Evolutionary conservation across 345 rosid species (phyloP), one percentile per base, ranked within the genome.

Genomic region (Carallia brachiata): DNA sequence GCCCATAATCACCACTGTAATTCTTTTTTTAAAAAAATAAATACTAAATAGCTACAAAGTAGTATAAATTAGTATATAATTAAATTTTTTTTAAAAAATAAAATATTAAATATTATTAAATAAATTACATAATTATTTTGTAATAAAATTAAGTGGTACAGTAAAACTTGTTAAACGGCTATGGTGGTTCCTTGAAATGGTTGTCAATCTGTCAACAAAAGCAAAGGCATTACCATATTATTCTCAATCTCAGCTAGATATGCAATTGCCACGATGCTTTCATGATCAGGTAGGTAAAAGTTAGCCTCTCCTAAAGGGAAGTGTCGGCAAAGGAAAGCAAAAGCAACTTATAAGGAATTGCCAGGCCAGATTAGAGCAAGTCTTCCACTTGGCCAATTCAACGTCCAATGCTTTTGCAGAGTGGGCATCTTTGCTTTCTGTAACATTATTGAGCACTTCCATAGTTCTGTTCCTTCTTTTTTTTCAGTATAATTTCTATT

Each of bases 361-460:
- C 57, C 81, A 74, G n/a, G n/a, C 62, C 61, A 66, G 70, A 60
- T 34, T 13, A 30, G 50, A 47, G 67, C 69, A 75, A 36, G 53
- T 48, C 74, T 70, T 23, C 23, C 23, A 64, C 44, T n/a, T 47
- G 68, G 66, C 75, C 63, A 65, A 62, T 73, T 63, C 77, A 68
- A 64, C 63, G 18, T 56, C 75, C 34, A 74, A 32, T 57, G 23
- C 71, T 81, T 72, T 69, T 65, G 39, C 34, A 40, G 32, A 67
- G 79, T 68, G 87, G 79, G 83, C 78, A 81, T 79, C 83, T 77
- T 73, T 70, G 70, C 78, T 77, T 75, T 68, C 75, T 71, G 32
- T 55, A 64, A 44, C 81, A 75, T 74, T 67, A 63, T 77, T 66
- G 40, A 66, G 70, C 75, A 71, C 68, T 50, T 12, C 50, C 3